A percentile compares a stretch with the other conserved stretches of the same genome.
These are phyloP conservation scores for Podaxis sp. DNA, from an alignment of 768 basidiomycete genomes.

Conservation along the genomic window DNA sequence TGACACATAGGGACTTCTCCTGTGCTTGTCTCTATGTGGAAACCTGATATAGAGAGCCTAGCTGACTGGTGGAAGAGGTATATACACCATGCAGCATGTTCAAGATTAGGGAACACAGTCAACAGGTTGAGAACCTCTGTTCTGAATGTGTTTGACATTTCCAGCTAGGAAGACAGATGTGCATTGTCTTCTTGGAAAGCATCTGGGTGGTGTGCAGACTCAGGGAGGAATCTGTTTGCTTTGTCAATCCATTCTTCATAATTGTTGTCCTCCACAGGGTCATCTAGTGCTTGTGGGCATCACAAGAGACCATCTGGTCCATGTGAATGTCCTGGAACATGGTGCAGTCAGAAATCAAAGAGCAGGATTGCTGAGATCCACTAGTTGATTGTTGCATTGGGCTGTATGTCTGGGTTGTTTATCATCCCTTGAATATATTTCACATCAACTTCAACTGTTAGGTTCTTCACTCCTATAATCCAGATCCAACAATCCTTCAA, in stretches of 20 bases:
- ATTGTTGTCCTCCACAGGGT: no score
- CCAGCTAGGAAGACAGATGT: constrained; percentile 18
- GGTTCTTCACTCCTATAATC: not conserved
- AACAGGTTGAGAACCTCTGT: no score
- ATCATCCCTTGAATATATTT: constrained; percentile 30
- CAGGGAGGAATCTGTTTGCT: not conserved
- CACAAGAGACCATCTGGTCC: constrained; percentile 16
- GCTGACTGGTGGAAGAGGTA: no score
- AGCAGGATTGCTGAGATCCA: constrained; percentile 21
- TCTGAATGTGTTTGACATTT: not conserved
- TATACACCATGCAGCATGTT: no score
- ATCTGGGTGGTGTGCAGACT: not conserved
- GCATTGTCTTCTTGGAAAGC: constrained; percentile 15
- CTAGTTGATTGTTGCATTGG: constrained; percentile 25
- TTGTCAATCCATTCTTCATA: no score
- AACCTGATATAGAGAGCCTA: no score
- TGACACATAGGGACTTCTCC: no score
- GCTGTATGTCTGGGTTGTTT: constrained; percentile 27
- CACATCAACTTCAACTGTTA: constrained; percentile 26
- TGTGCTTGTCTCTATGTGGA: no score
- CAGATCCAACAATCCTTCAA: constrained; percentile 18
- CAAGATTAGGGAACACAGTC: no score
- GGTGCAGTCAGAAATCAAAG: no score
- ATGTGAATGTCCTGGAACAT: no score
- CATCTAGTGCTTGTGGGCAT: no score